Conservation (phyloP, 2,329 filamentous ascomycete genomes). For the Cercospora nicotianae region DNA sequence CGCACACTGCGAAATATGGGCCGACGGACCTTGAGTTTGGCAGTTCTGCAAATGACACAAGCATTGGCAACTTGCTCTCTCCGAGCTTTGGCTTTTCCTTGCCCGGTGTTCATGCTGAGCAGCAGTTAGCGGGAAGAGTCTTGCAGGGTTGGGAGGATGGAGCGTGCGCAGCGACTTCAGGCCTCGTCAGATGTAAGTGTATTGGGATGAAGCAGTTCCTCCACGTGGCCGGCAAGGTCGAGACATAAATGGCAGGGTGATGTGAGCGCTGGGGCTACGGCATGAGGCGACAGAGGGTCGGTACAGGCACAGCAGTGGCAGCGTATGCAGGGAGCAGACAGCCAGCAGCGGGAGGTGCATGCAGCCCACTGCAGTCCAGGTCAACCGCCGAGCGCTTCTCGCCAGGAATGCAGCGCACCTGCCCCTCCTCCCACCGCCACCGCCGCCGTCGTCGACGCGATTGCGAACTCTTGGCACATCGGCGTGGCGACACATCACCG, state of each 20-base stretch:
- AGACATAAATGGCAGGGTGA: background rate
- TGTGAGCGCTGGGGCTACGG: background rate
- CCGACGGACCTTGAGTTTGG: conserved; percentile 17
- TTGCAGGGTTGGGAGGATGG: background rate
- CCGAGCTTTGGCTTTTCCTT: background rate
- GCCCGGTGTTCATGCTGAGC: background rate
- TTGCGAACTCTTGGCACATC: background rate
- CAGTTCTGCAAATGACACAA: conserved; percentile 13
- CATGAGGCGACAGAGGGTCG: background rate
- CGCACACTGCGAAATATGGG: background rate
- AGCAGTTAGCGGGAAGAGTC: background rate
- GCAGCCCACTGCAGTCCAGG: no score
- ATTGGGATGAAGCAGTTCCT: background rate
- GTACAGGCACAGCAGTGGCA: background rate
- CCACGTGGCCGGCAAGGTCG: background rate
- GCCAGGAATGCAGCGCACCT: no score
- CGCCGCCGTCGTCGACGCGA: background rate
- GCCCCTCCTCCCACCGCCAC: background rate
- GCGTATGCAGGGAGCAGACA: background rate
- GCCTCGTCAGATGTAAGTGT: background rate
- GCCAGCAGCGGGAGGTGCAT: no score
- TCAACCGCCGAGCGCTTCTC: no score
- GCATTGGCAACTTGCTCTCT: conserved; percentile 17
- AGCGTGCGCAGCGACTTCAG: background rate
- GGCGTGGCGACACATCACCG: background rate